Percentiles rank a stretch among this genome's conserved stretches.
Evolutionary conservation across 257 asterid species (phyloP).

Genomic region (Solanum virginianum): DNA sequence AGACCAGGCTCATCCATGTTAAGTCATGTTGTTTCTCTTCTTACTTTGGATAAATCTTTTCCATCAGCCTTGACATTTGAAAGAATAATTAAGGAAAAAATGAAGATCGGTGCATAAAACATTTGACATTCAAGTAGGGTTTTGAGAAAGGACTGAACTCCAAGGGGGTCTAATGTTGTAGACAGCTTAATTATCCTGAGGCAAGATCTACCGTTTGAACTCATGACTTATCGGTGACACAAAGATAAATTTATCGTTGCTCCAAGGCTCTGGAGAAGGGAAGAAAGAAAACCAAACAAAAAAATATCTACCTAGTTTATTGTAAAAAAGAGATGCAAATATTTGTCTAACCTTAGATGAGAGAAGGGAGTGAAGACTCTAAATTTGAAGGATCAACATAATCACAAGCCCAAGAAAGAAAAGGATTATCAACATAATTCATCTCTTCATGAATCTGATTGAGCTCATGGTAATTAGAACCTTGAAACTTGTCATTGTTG

Average conservation of each 20-base stretch:
- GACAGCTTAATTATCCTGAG: background rate
- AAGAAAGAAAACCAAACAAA: background rate
- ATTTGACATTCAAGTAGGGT: background rate
- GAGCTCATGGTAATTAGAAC: background rate
- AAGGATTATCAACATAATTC: constrained; percentile 3
- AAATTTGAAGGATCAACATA: constrained; percentile 29
- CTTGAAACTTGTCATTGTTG: background rate
- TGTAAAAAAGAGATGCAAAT: background rate
- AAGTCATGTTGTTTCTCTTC: background rate
- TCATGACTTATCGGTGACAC: background rate
- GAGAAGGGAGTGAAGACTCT: constrained; percentile 29
- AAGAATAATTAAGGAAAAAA: background rate
- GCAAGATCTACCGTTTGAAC: background rate
- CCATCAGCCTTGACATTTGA: background rate
- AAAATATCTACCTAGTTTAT: background rate
- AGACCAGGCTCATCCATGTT: constrained; percentile 8
- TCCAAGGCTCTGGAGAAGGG: background rate
- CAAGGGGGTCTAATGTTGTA: background rate
- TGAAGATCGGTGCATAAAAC: background rate
- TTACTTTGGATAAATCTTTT: background rate
- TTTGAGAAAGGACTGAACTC: background rate
- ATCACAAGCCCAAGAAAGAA: constrained; percentile 25
- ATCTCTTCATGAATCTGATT: background rate
- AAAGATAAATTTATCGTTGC: background rate
- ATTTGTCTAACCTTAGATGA: constrained; percentile 1